phyloP scores from a whole-genome alignment of 257 asterid species.

The Paulownia fortunei region DNA sequence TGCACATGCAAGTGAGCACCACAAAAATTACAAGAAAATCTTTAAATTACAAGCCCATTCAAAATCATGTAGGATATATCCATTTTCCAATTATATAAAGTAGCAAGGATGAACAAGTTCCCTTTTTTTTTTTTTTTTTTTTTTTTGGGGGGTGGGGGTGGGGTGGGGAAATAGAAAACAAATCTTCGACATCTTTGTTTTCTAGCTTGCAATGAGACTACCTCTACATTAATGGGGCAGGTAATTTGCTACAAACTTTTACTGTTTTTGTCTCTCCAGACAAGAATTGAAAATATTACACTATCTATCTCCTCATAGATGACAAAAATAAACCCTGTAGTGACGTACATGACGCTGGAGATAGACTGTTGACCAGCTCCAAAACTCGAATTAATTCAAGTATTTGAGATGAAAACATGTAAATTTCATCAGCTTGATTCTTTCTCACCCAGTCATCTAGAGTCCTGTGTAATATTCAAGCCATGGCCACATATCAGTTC shows the following conservation, averaged over 20 bases:
- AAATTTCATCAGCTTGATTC: slow-evolving; percentile 81
- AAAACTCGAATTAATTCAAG: slow-evolving; percentile 51
- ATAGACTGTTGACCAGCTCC: slow-evolving; percentile 57
- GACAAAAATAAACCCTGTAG: slow-evolving; percentile 72
- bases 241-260: slow-evolving; percentile 6
- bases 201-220: neutral
- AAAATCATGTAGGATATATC: no score
- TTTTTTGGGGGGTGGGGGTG: no score
- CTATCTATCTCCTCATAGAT: slow-evolving; percentile 59
- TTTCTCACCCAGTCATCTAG: slow-evolving; percentile 66
- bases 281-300: neutral
- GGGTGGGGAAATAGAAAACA: no score
- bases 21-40: neutral
- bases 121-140: no score
- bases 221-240: neutral
- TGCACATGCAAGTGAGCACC: neutral
- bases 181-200: neutral
- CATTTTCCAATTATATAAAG: no score
- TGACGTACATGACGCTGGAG: slow-evolving; percentile 67
- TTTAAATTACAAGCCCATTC: no score
- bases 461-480: slow-evolving; percentile 45
- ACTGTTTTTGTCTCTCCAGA: neutral
- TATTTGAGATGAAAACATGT: slow-evolving; percentile 85
- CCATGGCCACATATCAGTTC: slow-evolving; percentile 24
- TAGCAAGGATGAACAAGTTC: neutral